Evolutionary conservation across 2,329 filamentous ascomycete genomes (phyloP).

Genomic region (Myriosclerotinia curreyana): DNA sequence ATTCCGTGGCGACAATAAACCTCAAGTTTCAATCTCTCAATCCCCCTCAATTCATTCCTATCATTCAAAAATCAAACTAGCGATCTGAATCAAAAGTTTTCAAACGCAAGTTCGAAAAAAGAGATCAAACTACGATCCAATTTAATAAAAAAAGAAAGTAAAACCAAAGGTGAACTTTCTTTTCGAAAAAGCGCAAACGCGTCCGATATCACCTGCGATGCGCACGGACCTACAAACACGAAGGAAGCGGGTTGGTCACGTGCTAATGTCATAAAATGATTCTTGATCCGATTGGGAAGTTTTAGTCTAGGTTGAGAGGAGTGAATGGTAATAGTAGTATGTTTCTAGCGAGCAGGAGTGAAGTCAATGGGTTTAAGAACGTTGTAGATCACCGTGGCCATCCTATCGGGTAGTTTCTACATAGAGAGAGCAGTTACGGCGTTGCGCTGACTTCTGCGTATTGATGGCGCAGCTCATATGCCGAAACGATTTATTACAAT

Average conservation of each 20-base stretch:
- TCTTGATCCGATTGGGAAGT: no score
- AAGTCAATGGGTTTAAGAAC: no score
- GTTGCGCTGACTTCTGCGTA: no score
- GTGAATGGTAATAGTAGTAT: no score
- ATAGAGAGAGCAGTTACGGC: no score
- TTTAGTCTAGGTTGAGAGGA: no score
- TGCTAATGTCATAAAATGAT: neutral
- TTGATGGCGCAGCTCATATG: no score
- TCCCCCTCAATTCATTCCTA: no score
- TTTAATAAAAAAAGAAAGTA: neutral
- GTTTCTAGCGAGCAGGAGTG: no score
- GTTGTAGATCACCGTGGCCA: no score
- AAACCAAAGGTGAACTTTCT: slow-evolving; percentile 12
- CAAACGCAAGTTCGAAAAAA: neutral
- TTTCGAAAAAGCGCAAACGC: slow-evolving; percentile 6
- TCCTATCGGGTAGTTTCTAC: no score
- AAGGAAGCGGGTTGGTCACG: neutral
- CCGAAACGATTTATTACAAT: neutral
- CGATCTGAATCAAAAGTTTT: no score
- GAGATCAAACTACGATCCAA: neutral
- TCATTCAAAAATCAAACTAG: neutral
- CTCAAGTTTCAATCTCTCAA: neutral
- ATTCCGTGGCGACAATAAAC: neutral
- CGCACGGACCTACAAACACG: neutral
- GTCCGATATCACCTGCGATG: neutral